Evolutionary conservation across 176 grass and related monocot genomes (phyloP).

Genomic region (Cocos nucifera): DNA sequence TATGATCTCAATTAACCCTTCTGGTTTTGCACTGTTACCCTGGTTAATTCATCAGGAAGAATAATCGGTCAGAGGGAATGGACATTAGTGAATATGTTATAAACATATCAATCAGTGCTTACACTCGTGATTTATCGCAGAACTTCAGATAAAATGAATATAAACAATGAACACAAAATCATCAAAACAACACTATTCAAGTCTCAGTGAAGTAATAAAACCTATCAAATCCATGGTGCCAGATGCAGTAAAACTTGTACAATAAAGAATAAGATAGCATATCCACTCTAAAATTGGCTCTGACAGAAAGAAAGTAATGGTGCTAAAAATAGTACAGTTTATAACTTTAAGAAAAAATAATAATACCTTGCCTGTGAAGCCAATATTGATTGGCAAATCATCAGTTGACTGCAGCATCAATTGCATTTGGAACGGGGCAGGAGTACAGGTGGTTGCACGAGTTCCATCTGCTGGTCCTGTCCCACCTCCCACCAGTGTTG

Average conservation of each 20-base stretch:
- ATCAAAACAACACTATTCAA: too few species aligned
- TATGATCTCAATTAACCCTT: slow-evolving; percentile 81
- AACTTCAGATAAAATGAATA: too few species aligned
- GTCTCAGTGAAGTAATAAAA: too few species aligned
- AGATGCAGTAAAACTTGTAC: too few species aligned
- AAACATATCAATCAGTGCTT: too few species aligned
- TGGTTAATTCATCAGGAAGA: slow-evolving; percentile 19
- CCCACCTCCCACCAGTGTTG: slow-evolving; percentile 88
- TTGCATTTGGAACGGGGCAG: slow-evolving; percentile 79
- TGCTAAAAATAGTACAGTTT: background rate
- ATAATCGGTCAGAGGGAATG: background rate
- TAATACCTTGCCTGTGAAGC: slow-evolving; percentile 86
- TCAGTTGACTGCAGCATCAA: slow-evolving; percentile 93
- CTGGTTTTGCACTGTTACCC: slow-evolving; percentile 87
- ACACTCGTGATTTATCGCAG: too few species aligned
- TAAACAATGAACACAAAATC: too few species aligned
- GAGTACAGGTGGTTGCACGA: slow-evolving; percentile 93
- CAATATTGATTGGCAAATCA: slow-evolving; percentile 78
- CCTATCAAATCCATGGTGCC: too few species aligned
- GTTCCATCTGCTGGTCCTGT: slow-evolving; percentile 97
- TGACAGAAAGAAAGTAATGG: too few species aligned
- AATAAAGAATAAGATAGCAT: too few species aligned
- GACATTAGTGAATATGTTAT: too few species aligned
- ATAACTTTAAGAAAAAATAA: background rate
- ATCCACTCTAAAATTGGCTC: too few species aligned